Conservation (phyloP, 208 protist species). For the Herpetomonas tarakana region DNA sequence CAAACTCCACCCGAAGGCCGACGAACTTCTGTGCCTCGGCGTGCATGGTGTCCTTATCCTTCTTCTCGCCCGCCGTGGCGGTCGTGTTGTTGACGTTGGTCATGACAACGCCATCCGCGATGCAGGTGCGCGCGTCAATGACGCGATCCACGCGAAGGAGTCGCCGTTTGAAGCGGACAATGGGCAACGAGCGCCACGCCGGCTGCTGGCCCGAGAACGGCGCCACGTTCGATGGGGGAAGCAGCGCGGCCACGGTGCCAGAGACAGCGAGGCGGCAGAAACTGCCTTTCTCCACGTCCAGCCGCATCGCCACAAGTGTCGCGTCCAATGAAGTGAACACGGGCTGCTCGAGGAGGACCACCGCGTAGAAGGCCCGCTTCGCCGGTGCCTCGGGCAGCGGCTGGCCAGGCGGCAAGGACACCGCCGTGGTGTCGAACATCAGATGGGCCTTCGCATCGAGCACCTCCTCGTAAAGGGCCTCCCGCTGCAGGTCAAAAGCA, state of each 20-base stretch:
- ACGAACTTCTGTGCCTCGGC: slow-evolving; percentile 75
- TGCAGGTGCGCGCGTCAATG: slow-evolving; percentile 61
- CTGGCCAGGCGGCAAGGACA: slow-evolving; percentile 10
- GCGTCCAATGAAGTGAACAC: slow-evolving; percentile 27
- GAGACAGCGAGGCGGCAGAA: slow-evolving; percentile 74
- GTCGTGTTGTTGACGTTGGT: neutral
- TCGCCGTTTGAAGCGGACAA: slow-evolving; percentile 47
- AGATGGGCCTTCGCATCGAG: slow-evolving; percentile 1
- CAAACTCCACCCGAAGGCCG: slow-evolving; percentile 52
- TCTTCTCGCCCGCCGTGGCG: slow-evolving; percentile 1
- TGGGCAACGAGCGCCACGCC: slow-evolving; percentile 47
- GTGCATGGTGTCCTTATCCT: slow-evolving; percentile 42
- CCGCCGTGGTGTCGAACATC: neutral
- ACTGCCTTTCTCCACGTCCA: slow-evolving; percentile 67
- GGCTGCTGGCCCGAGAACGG: neutral
- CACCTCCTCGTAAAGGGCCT: slow-evolving; percentile 8
- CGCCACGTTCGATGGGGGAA: slow-evolving; percentile 8
- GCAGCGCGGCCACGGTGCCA: slow-evolving; percentile 34
- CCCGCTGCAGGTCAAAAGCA: slow-evolving; percentile 13
- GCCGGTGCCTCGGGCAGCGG: slow-evolving; percentile 19
- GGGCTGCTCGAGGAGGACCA: slow-evolving; percentile 58
- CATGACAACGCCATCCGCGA: slow-evolving; percentile 58
- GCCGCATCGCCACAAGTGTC: slow-evolving; percentile 60
- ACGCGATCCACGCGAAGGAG: slow-evolving; percentile 62
- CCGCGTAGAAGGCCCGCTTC: slow-evolving; percentile 41